phyloP scores from a whole-genome alignment of 2,329 filamentous ascomycete genomes.

The Penicillium freii region DNA sequence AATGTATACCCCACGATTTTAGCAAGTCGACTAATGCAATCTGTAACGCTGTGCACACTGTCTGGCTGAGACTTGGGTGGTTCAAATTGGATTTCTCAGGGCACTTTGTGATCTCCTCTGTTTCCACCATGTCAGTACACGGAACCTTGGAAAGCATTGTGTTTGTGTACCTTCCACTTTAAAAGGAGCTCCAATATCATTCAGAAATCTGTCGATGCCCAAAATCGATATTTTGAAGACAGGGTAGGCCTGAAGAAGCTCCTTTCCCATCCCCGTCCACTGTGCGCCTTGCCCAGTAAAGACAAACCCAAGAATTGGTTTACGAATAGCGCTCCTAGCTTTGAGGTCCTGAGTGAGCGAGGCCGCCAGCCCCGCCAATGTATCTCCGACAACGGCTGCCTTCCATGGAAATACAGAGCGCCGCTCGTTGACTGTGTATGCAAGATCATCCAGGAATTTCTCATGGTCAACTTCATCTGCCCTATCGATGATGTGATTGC shows the following conservation, averaged over 20 bases:
- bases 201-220: background rate
- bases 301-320: conserved; percentile 20
- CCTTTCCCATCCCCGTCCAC: conserved; percentile 32
- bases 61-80: conserved; percentile 18
- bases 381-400: conserved; percentile 10
- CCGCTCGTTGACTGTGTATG: conserved; percentile 24
- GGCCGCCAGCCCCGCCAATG: conserved; percentile 1
- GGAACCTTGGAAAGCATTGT: fast-evolving
- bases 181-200: background rate
- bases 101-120: conserved; percentile 5
- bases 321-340: conserved; percentile 4
- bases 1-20: conserved; percentile 19
- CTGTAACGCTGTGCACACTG: conserved; percentile 27
- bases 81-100: conserved; percentile 5
- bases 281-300: conserved; percentile 42
- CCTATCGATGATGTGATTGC: conserved; percentile 10
- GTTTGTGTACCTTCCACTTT: background rate
- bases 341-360: conserved; percentile 1
- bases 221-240: conserved; percentile 2
- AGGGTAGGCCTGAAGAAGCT: conserved; percentile 24
- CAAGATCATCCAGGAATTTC: conserved; percentile 19
- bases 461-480: background rate
- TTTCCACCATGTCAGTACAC: background rate
- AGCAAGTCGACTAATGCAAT: conserved; percentile 28
- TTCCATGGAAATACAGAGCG: conserved; percentile 22